Base-by-base conservation (phyloP, 441 rosid species). In the Erodium texanum region DNA sequence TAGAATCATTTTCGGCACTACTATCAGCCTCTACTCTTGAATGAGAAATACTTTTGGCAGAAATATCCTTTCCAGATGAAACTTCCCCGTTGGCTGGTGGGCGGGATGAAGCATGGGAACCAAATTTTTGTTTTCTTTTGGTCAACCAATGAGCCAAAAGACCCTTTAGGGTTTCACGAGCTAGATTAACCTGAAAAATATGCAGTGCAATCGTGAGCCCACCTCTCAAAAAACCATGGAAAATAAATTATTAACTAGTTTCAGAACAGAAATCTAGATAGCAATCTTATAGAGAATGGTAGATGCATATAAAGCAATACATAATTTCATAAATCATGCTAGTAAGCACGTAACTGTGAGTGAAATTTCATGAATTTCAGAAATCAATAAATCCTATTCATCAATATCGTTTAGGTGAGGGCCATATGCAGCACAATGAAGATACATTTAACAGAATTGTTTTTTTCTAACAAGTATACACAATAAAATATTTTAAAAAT, bases 91-190 rank as follows among this genome's bases (percentile, higher is more conserved):
- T 81, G 23, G 84, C 77, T 67, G 84, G 82, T 74, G 81, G 80
- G 68, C 84, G 93, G 29, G 87, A 79, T 65, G 64, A 61, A 61
- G 64, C 36, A 23, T 61, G 64, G 4, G 92, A 86, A 72, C 64
- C 64, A 61, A 69, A 81, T 78, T 82, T 89, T 73, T 79, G 96
- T 78, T 77, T 90, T 85, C 93, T 86, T 80, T 84, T 88, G 36
- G 85, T 76, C 76, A 93, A 73, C 97, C 96, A 96, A 81, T 93
- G 94, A 79, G 80, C 86, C 82, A 93, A 72, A 16, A 96, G 83
- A 79, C 99, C 99, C 84, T 93, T 96, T 71, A 93, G 82, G 27
- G 98, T 90, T 80, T 96, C 99, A 70, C 96, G 93, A 76, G 89
- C 97, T 71, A 96, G 84, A 83, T 96, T 93, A 76, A 96, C 88